Base-by-base conservation (phyloP, 148 eudicot genomes). In the Chenopodium album region DNA sequence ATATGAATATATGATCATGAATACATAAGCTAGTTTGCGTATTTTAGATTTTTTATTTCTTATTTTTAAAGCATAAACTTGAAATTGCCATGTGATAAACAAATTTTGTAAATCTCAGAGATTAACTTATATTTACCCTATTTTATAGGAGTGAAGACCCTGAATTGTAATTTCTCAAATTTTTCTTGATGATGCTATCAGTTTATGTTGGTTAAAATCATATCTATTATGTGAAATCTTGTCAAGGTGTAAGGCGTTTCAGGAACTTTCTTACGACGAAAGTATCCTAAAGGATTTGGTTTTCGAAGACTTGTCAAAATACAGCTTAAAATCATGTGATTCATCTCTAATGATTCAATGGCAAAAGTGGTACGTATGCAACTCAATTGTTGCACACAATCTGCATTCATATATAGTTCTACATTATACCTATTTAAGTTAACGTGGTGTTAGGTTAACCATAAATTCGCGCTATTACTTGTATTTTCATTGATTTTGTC, bases 161-260 rank as follows among this genome's bases (percentile, higher is more conserved):
- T 47, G 11, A 47, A 10, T 47, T 31, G 0, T 31, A 31, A 31
- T 47, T 47, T 47, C 50, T 47, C 50, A 47, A 7, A 47, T 47
- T 47, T 34, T 28, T 28, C 29, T 28, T 28, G 29, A 28, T 28
- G 29, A 28, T 28, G 29, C 29, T 28, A 28, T 28, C 29, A 28
- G 28, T 28, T 28, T 28, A 28, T 28, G 28, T 28, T 28, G 37
- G 37, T 34, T 34, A 34, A 34, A 47, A 47, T 47, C 11, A 10
- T 47, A 47, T 47, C 50, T 47, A 7, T 10, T 47, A 47, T 47
- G 11, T 47, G 4, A 54, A 11, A 54, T 54, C 60, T 54, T 54
- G 60, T 67, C 28, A 65, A 81, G 83, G 8, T 65, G 65, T n/a
- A 81, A 65, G 29, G 26, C 65, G 3, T 66, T 81, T 72, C 52